Base-by-base conservation (phyloP, 768 basidiomycete species). In the Mycena olivaceomarginata region DNA sequence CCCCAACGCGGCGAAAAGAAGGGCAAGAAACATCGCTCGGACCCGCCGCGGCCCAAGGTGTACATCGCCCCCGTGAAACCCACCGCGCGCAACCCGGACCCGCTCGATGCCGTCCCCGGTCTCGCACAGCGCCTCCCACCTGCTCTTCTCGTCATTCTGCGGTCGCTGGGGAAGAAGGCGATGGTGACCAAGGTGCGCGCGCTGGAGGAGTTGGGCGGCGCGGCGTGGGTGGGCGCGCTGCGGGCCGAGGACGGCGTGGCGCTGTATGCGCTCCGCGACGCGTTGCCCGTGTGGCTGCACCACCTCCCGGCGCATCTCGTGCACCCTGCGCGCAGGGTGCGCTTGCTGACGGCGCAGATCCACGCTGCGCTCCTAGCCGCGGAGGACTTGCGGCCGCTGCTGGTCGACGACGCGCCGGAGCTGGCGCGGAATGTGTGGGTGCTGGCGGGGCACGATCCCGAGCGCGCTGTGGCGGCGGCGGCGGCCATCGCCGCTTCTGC, bases 221-320 rank as follows among this genome's bases (percentile, higher is more conserved):
- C 51, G 51, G 89, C 83, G 2, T 97, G 95, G 94, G 87, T 96
- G 5, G 37, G 51, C 7, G 89, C 87, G 59, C 89, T 89, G 81
- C 89, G 89, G 51, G 86, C 85, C 16, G 88, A 88, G 18, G 89
- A 88, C 25, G 89, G 84, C 13, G 79, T 75, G n/a, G 68, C 87
- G 70, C 81, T 86, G 12, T 84, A 86, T 79, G 89, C 84, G 67
- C 82, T 87, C 79, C 88, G 91, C 31, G 88, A 93, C 71, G 94
- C 94, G 88, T 80, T 98, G 43, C 97, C 97, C 5, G 97, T 98
- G 72, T 99, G 98, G 98, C 86, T 97, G 45, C 96, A 98, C 84
- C 97, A 98, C 84, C 86, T 95, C n/a, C 93, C 97, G 0, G 88
- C 94, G 0, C 89, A 98, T 18, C 92, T 97, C 68, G 87, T 96